Evolutionary conservation across 2,329 filamentous ascomycete genomes (phyloP).

Genomic region (Coleophoma crateriformis): DNA sequence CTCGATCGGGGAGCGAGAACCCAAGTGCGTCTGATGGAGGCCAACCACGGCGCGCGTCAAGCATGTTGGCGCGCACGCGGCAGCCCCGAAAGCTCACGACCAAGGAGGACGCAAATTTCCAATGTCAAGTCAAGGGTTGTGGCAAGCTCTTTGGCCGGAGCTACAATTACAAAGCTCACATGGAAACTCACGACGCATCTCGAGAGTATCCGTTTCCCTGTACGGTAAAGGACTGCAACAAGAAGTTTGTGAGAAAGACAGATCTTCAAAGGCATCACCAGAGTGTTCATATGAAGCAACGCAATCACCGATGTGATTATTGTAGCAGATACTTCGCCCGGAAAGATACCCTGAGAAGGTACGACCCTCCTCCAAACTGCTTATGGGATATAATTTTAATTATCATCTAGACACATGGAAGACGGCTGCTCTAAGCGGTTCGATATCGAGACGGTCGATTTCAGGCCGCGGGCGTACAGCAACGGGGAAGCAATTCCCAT

Average conservation of each 20-base stretch:
- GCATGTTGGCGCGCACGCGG: constrained; percentile 20
- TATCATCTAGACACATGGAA: constrained; percentile 59
- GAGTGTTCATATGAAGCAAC: constrained; percentile 69
- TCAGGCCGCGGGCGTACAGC: constrained; percentile 15
- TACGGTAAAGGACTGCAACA: constrained; percentile 57
- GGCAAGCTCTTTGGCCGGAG: constrained; percentile 74
- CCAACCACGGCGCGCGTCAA: constrained; percentile 11
- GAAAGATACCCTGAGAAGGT: constrained; percentile 80
- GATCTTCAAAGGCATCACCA: constrained; percentile 62
- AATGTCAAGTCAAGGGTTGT: constrained; percentile 64
- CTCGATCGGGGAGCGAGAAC: constrained; percentile 20
- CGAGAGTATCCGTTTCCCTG: constrained; percentile 69
- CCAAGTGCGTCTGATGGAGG: constrained; percentile 5
- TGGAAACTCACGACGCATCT: constrained; percentile 75
- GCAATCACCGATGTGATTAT: constrained; percentile 63
- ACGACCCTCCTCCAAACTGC: constrained; percentile 4
- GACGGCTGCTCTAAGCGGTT: constrained; percentile 70
- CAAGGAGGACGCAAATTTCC: constrained; percentile 64
- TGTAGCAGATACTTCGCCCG: constrained; percentile 70
- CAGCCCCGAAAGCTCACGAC: constrained; percentile 50
- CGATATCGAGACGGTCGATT: constrained; percentile 26
- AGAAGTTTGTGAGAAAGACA: constrained; percentile 76
- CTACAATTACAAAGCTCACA: constrained; percentile 83
- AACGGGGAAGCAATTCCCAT: background rate
- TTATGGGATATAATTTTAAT: constrained; percentile 2